phyloP scores from a whole-genome alignment of 2,329 filamentous ascomycete genomes.

The Aspergillus sp. region DNA sequence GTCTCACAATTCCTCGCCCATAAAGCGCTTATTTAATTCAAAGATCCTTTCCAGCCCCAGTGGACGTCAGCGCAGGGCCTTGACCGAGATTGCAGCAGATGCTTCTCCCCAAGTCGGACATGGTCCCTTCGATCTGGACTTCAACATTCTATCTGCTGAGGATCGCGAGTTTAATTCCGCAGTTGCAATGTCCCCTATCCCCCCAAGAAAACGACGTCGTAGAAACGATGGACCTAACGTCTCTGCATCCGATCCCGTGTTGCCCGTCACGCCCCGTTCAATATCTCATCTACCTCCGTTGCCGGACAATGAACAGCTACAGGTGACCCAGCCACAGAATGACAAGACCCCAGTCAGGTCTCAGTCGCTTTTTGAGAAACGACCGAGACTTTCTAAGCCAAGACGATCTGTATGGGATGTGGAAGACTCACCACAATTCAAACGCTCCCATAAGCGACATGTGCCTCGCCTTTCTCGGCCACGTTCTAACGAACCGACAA shows the following conservation, averaged over 20 bases:
- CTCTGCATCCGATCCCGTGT: constrained; percentile 26
- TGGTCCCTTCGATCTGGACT: constrained; percentile 31
- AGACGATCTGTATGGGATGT: constrained; percentile 35
- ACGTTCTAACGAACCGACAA: constrained; percentile 2
- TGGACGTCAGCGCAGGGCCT: constrained; percentile 33
- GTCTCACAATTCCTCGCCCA: constrained; percentile 22
- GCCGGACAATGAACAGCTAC: constrained; percentile 11
- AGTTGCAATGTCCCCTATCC: constrained; percentile 31
- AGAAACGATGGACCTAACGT: constrained; percentile 30
- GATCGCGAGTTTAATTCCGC: constrained; percentile 38
- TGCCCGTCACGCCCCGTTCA: constrained; percentile 26
- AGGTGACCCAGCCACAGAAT: constrained; percentile 12
- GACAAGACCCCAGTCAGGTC: constrained; percentile 12
- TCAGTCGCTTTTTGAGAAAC: constrained; percentile 18
- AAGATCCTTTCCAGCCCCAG: constrained; percentile 39
- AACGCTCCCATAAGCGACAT: constrained; percentile 16
- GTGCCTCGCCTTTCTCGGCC: constrained; percentile 10
- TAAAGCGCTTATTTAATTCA: constrained; percentile 22
- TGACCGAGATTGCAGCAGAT: constrained; percentile 43
- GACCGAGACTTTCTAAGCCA: constrained; percentile 21
- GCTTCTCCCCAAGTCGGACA: constrained; percentile 37
- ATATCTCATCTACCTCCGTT: constrained; percentile 15
- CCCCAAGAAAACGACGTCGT: constrained; percentile 37
- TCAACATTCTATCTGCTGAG: constrained; percentile 38
- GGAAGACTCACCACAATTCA: constrained; percentile 30